Conservation (phyloP, 768 basidiomycete species). For the Hericium erinaceus region DNA sequence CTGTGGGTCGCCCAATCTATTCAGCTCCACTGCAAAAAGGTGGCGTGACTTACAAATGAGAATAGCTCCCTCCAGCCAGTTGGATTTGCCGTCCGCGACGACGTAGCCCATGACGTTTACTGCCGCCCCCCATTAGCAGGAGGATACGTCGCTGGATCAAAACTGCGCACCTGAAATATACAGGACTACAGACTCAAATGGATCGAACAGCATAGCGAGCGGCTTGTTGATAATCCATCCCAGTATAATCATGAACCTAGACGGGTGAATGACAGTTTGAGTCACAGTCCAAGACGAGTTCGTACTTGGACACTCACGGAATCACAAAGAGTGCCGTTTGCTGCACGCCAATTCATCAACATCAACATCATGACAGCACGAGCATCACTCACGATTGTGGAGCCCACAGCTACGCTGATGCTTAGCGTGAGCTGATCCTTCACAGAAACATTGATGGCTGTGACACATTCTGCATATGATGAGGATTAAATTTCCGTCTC, state of each 20-base stretch:
- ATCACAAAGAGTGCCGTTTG: slow-evolving; percentile 69
- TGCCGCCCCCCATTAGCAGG: slow-evolving; percentile 1
- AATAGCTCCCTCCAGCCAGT: slow-evolving; percentile 87
- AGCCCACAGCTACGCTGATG: slow-evolving; percentile 77
- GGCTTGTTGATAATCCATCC: slow-evolving; percentile 79
- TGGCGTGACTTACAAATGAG: slow-evolving; percentile 44
- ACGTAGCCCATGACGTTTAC: slow-evolving; percentile 70
- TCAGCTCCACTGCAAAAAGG: not conserved
- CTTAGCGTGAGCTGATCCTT: slow-evolving; percentile 77
- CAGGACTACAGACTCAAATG: slow-evolving; percentile 59
- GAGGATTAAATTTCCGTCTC: not conserved
- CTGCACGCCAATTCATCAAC: slow-evolving; percentile 24
- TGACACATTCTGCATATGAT: slow-evolving; percentile 60
- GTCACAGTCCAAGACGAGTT: not conserved
- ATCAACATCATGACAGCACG: not conserved
- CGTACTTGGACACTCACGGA: slow-evolving; percentile 30
- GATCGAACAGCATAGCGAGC: slow-evolving; percentile 76
- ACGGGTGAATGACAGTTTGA: not conserved
- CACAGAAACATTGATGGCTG: slow-evolving; percentile 83
- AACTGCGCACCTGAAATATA: slow-evolving; percentile 36
- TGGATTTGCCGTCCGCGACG: slow-evolving; percentile 79
- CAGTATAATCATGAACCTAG: slow-evolving; percentile 63
- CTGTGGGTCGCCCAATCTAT: slow-evolving; percentile 17
- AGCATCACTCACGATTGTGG: slow-evolving; percentile 48
- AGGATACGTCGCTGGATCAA: not conserved